These are phyloP conservation scores for Claviceps quebecensis DNA, from an alignment of 2,329 filamentous ascomycete species.

Conservation along the genomic window DNA sequence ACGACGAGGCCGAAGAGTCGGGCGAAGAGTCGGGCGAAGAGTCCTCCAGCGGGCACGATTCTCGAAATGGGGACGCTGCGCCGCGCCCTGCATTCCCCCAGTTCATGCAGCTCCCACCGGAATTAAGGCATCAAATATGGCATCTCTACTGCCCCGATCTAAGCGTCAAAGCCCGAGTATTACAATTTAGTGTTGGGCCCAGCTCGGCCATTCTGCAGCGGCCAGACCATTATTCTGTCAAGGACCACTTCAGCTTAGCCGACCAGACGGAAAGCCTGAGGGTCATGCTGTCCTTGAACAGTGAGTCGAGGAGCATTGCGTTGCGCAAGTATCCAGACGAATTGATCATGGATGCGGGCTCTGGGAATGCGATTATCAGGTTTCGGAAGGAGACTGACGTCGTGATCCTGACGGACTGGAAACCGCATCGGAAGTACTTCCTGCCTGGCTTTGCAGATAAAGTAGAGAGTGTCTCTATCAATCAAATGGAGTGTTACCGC, in stretches of 20 bases:
- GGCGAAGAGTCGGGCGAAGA: slow-evolving; percentile 3
- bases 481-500: slow-evolving; percentile 1
- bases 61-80: not conserved
- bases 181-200: slow-evolving; percentile 6
- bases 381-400: slow-evolving; percentile 21
- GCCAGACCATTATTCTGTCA: slow-evolving; percentile 8
- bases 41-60: not conserved
- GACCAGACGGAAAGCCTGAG: slow-evolving; percentile 17
- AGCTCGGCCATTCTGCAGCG: slow-evolving; percentile 1
- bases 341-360: slow-evolving; percentile 14
- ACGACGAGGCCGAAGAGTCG: slow-evolving; percentile 5
- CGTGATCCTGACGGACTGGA: slow-evolving; percentile 12
- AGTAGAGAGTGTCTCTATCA: slow-evolving; percentile 16
- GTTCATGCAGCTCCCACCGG: slow-evolving; percentile 17
- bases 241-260: slow-evolving; percentile 12
- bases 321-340: slow-evolving; percentile 18
- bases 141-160: slow-evolving; percentile 19
- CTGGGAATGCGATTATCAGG: slow-evolving; percentile 13
- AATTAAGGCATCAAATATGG: slow-evolving; percentile 22
- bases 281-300: slow-evolving; percentile 19
- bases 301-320: slow-evolving; percentile 22
- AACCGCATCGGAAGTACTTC: not conserved
- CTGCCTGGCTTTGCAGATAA: slow-evolving; percentile 17
- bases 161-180: slow-evolving; percentile 9
- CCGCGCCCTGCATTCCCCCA: slow-evolving; percentile 9